Base-by-base conservation (phyloP, 805 yeast species). In the Myxozyma vanderwaltii region DNA sequence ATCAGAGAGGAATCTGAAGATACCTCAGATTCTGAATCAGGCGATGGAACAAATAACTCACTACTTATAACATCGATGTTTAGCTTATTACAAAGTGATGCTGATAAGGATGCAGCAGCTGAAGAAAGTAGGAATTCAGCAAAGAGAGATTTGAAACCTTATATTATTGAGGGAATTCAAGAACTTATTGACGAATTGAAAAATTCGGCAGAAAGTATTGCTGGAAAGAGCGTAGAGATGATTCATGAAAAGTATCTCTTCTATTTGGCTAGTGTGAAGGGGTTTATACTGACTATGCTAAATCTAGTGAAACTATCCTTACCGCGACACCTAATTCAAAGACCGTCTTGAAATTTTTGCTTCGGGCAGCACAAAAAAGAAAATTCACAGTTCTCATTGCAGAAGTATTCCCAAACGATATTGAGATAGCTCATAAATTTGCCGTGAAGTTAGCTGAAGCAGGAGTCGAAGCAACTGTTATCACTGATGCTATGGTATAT, bases 241-340 rank as follows among this genome's bases (percentile, higher is more conserved):
- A 90, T 94, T 70, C 98, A 92, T 74, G 97, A 94, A 69, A 88
- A 91, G 65, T 61, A 50, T 94, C 39, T 2, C 3, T 13, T 19
- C 45, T 21, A 19, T 3, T 35, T 43, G 10, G 4, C 29, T 12
- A 17, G 13, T 21, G n/a, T n/a, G n/a, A n/a, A n/a, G 13, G 26
- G n/a, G 10, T 24, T 21, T 21, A 15, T n/a, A n/a, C n/a, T n/a
- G n/a, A n/a, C n/a, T n/a, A n/a, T n/a, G n/a, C n/a, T n/a, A n/a
- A n/a, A n/a, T n/a, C 17, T 19, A 61, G 65, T 63, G 80, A 77
- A 54, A 71, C 75, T 45, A 70, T 82, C 29, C 77, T 90, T 54
- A 89, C 97, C 0, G 97, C 98, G n/a, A 91, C 98, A 0, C 97
- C 98, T 4, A 89, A 86, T 43, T 89, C 97, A 0, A 83, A 84